Evolutionary conservation across 805 yeast genomes (phyloP).

Genomic region (Saccharomyces kudriavzevii): DNA sequence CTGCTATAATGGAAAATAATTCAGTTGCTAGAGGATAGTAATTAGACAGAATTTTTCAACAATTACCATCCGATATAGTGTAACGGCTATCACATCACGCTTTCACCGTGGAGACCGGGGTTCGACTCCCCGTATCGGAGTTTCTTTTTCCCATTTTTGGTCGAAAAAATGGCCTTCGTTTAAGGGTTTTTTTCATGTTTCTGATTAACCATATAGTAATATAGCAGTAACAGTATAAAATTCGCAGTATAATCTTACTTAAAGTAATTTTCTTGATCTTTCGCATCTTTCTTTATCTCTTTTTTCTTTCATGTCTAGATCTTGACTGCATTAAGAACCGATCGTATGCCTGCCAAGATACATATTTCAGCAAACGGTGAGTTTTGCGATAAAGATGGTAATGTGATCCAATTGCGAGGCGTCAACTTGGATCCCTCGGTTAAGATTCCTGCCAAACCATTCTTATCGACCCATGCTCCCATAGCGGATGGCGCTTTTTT

Average conservation of each 20-base stretch:
- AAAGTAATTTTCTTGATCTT: background rate
- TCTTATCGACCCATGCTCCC: conserved; percentile 33
- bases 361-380: conserved; percentile 43
- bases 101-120: conserved; percentile 33
- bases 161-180: background rate
- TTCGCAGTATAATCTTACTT: background rate
- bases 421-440: conserved; percentile 71
- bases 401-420: conserved; percentile 64
- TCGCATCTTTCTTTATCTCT: background rate
- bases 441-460: conserved; percentile 60
- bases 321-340: background rate
- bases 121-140: conserved; percentile 32
- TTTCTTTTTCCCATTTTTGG: background rate
- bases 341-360: conserved; percentile 21
- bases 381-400: conserved; percentile 48
- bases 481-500: conserved; percentile 36
- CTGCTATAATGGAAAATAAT: background rate
- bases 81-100: conserved; percentile 32
- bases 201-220: background rate
- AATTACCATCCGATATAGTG: conserved; percentile 26
- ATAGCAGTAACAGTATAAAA: background rate
- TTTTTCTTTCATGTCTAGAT: background rate
- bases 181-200: background rate
- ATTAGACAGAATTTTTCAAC: background rate
- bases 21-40: no score